These are phyloP conservation scores for Ambrosia trifida DNA, from an alignment of 129 eudicot species.

Conservation along the genomic window DNA sequence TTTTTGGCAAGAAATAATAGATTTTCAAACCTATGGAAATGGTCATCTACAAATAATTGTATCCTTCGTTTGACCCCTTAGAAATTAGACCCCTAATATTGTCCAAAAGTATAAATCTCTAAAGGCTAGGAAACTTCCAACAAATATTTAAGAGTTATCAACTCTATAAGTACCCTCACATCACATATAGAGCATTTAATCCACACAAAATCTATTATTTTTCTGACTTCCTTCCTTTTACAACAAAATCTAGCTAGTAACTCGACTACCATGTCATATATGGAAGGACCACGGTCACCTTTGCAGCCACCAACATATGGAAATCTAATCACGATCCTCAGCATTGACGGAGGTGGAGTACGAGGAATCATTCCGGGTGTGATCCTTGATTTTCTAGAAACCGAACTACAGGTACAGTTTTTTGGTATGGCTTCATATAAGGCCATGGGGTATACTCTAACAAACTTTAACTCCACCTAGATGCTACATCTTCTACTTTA, in stretches of 20 bases:
- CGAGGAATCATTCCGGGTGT: constrained; percentile 56
- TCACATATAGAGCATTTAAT: neutral
- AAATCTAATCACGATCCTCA: constrained; percentile 46
- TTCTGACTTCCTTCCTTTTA: neutral
- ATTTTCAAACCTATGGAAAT: too few species aligned
- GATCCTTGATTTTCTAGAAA: constrained; percentile 38
- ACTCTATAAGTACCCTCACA: constrained; percentile 17
- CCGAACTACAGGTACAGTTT: constrained; percentile 31
- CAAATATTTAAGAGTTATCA: neutral
- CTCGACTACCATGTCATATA: constrained; percentile 4
- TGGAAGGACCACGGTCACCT: constrained; percentile 20
- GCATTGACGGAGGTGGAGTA: constrained; percentile 66
- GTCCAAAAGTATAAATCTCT: constrained; percentile 11
- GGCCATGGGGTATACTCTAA: too few species aligned
- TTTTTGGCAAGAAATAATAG: too few species aligned
- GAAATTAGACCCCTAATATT: neutral
- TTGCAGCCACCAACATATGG: constrained; percentile 34
- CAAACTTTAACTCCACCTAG: too few species aligned
- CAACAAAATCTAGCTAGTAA: constrained; percentile 6
- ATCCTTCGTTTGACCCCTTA: too few species aligned
- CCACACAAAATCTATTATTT: constrained; percentile 5
- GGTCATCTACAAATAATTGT: too few species aligned
- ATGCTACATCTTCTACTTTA: too few species aligned
- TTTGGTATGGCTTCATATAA: neutral
- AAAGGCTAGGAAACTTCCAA: constrained; percentile 7